Conservation (phyloP, 441 rosid genomes). For the Mallotus japonicus region DNA sequence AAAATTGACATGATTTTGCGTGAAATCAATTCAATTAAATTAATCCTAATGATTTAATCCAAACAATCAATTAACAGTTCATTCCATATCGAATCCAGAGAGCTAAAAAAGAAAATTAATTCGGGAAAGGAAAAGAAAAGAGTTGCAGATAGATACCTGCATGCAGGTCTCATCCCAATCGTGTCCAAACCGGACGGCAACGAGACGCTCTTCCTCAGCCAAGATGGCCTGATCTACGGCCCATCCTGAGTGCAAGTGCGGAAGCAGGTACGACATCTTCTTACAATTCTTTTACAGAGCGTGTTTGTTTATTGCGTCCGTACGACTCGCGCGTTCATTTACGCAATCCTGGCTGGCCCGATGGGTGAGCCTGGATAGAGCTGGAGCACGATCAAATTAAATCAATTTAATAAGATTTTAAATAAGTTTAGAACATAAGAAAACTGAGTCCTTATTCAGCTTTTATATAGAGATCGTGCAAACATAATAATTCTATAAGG, state of each 20-base stretch:
- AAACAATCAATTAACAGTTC: no score
- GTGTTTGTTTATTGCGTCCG: no score
- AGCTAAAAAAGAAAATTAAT: not conserved
- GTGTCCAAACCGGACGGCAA: conserved; percentile 82
- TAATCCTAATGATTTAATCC: not conserved
- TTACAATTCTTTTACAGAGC: not conserved
- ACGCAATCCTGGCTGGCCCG: no score
- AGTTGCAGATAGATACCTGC: conserved; percentile 45
- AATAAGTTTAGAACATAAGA: no score
- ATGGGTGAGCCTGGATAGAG: no score
- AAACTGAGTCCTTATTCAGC: no score
- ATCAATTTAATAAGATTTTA: no score
- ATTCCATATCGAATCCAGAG: no score
- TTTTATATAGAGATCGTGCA: no score
- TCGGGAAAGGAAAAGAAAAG: not conserved
- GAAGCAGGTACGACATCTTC: conserved; percentile 72
- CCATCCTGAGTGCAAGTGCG: conserved; percentile 90
- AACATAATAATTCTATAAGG: no score
- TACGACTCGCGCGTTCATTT: no score
- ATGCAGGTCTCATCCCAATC: conserved; percentile 96
- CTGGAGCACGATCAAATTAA: no score
- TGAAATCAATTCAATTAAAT: not conserved
- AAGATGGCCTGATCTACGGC: conserved; percentile 85
- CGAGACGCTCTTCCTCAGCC: conserved; percentile 84
- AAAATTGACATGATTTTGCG: not conserved